A percentile compares a stretch with the other conserved stretches of the same genome.
Evolutionary conservation across 1,284 basidiomycete species (phyloP).

Genomic region (Vanrija sp.): DNA sequence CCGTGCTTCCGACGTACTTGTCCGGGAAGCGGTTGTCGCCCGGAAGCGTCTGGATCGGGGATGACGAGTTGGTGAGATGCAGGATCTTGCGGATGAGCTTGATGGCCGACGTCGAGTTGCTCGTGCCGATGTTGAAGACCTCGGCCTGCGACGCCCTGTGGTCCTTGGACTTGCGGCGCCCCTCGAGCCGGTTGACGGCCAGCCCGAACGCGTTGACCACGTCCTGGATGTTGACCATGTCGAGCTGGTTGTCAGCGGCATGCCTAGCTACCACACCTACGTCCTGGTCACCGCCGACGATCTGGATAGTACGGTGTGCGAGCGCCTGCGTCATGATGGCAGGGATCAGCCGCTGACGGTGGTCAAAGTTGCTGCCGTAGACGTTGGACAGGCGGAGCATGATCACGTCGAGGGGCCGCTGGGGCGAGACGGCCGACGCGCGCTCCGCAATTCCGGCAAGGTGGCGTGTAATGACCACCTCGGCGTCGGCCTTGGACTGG

Average conservation of each 20-base stretch:
- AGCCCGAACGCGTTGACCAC: constrained; percentile 24
- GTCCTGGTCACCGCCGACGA: constrained; percentile 26
- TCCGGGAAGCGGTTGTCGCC: constrained; percentile 23
- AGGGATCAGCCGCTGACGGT: constrained; percentile 25
- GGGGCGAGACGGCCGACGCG: neutral
- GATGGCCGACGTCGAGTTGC: constrained; percentile 13
- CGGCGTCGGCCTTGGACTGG: constrained; percentile 19
- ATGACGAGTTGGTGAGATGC: constrained; percentile 24
- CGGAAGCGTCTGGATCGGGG: constrained; percentile 24
- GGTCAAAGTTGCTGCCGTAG: constrained; percentile 24
- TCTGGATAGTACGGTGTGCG: constrained; percentile 24
- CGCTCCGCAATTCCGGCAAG: neutral
- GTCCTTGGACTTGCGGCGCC: neutral
- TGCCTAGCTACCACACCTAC: constrained; percentile 4
- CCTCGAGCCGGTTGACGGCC: constrained; percentile 12
- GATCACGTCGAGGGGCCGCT: constrained; percentile 13
- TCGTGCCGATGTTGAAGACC: constrained; percentile 25
- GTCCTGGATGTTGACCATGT: constrained; percentile 31
- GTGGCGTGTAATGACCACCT: constrained; percentile 10
- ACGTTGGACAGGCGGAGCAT: constrained; percentile 25
- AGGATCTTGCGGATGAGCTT: constrained; percentile 24
- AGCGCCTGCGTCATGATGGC: constrained; percentile 23
- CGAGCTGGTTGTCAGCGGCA: constrained; percentile 5
- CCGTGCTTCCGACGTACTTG: constrained; percentile 17
- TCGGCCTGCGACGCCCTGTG: constrained; percentile 12